Percentiles rank a stretch among this genome's conserved stretches.
Evolutionary conservation across 495 filamentous ascomycete genomes (phyloP).

Genomic region (Penicillium coffeae): DNA sequence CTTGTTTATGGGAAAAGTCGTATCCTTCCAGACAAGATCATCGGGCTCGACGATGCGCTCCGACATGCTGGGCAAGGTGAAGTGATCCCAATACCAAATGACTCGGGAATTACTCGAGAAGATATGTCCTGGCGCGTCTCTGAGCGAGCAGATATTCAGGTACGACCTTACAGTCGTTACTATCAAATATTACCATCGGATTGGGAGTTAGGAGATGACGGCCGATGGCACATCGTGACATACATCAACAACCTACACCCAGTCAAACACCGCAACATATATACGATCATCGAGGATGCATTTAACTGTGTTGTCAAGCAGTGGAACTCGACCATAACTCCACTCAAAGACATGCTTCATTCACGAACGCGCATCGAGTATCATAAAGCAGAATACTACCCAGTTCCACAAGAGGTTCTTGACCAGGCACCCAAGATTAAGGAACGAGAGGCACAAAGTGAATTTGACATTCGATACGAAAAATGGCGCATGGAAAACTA

Average conservation of each 20-base stretch:
- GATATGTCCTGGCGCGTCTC: constrained; percentile 43
- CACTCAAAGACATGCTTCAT: constrained; percentile 36
- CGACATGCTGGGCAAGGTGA: constrained; percentile 25
- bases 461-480: constrained; percentile 23
- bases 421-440: constrained; percentile 15
- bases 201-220: constrained; percentile 26
- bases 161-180: constrained; percentile 25
- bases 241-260: constrained; percentile 53
- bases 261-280: constrained; percentile 25
- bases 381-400: constrained; percentile 29
- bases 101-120: constrained; percentile 28
- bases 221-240: constrained; percentile 29
- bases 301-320: constrained; percentile 38
- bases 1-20: constrained; percentile 39
- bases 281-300: constrained; percentile 38
- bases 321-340: constrained; percentile 38
- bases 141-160: constrained; percentile 24
- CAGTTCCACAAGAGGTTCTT: constrained; percentile 15
- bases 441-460: constrained; percentile 17
- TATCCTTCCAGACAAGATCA: constrained; percentile 22
- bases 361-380: constrained; percentile 31
- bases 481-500: constrained; percentile 26
- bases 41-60: constrained; percentile 27
- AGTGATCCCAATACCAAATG: constrained; percentile 21
- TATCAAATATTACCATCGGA: constrained; percentile 41